Conservation (phyloP, 2,329 filamentous ascomycete genomes). For the Akanthomyces uredinophilus region DNA sequence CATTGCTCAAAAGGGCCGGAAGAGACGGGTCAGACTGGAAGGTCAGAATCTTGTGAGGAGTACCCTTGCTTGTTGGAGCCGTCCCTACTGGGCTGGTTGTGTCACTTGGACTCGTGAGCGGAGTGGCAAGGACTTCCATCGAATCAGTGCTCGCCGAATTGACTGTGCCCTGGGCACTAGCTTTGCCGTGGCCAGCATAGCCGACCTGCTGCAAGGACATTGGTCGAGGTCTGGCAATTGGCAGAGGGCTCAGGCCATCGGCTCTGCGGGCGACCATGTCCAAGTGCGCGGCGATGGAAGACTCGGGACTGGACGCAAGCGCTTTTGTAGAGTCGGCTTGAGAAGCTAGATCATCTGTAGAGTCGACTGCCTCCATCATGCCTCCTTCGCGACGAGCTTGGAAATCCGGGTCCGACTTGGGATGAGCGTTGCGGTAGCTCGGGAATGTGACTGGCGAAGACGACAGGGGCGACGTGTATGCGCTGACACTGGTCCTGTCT, state of each 20-base stretch:
- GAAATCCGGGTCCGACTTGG: slow-evolving; percentile 42
- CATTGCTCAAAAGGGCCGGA: slow-evolving; percentile 57
- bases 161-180: slow-evolving; percentile 27
- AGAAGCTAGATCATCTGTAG: slow-evolving; percentile 17
- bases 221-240: not conserved
- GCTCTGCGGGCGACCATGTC: slow-evolving; percentile 2
- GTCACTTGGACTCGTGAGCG: slow-evolving; percentile 52
- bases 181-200: not conserved
- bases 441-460: slow-evolving; percentile 17
- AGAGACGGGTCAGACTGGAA: slow-evolving; percentile 62
- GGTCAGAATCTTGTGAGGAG: slow-evolving; percentile 42
- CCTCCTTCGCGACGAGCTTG: slow-evolving; percentile 19
- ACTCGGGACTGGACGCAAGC: slow-evolving; percentile 10
- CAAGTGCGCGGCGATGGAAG: slow-evolving; percentile 11
- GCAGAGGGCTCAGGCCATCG: not conserved
- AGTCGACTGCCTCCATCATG: slow-evolving; percentile 25
- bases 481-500: slow-evolving; percentile 3
- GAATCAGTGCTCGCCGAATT: slow-evolving; percentile 51
- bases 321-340: slow-evolving; percentile 13
- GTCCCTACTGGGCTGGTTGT: slow-evolving; percentile 44
- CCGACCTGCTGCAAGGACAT: slow-evolving; percentile 8
- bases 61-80: slow-evolving; percentile 34
- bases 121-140: slow-evolving; percentile 42
- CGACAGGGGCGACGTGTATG: slow-evolving; percentile 8
- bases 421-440: slow-evolving; percentile 39